phyloP scores from a whole-genome alignment of 345 rosid genomes.

The Pistacia atlantica region DNA sequence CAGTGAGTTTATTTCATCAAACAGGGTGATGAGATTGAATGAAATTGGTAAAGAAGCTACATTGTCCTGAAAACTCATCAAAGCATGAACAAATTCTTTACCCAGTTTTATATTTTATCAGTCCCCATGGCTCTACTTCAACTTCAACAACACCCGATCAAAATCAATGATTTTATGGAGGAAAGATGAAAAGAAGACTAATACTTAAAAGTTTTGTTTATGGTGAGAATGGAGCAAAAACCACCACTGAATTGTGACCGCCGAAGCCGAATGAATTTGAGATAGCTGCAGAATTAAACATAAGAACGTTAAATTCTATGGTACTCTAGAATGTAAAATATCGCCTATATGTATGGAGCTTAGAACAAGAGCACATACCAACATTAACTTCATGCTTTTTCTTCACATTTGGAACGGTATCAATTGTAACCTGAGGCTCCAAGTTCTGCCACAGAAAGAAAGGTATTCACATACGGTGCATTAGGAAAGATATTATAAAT shows the following conservation, averaged over 20 bases:
- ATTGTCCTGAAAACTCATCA: background rate
- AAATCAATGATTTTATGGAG: background rate
- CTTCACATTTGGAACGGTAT: constrained; percentile 66
- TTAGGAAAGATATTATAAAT: background rate
- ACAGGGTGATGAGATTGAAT: constrained; percentile 2
- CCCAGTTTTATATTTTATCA: background rate
- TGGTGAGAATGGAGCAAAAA: constrained; percentile 56
- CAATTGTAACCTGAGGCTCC: constrained; percentile 57
- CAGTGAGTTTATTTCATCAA: constrained; percentile 3
- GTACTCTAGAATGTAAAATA: too few relatives aligned
- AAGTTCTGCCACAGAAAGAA: constrained; percentile 38
- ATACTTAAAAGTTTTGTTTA: constrained; percentile 17
- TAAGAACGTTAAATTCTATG: too few relatives aligned
- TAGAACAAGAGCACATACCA: constrained; percentile 37
- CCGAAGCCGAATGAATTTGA: constrained; percentile 72
- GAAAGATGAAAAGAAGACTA: constrained; percentile 1
- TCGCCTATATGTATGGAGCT: background rate
- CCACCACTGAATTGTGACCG: constrained; percentile 71
- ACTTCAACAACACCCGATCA: background rate
- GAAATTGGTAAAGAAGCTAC: background rate
- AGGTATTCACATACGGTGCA: background rate
- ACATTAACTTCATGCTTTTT: constrained; percentile 57
- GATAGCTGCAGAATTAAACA: constrained; percentile 40
- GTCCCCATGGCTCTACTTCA: background rate
- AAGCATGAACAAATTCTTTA: background rate